Percentiles rank a stretch among this genome's conserved stretches.
Conservation (phyloP, 495 filamentous ascomycete genomes). For the Pseudomonodictys pantanalensis region DNA sequence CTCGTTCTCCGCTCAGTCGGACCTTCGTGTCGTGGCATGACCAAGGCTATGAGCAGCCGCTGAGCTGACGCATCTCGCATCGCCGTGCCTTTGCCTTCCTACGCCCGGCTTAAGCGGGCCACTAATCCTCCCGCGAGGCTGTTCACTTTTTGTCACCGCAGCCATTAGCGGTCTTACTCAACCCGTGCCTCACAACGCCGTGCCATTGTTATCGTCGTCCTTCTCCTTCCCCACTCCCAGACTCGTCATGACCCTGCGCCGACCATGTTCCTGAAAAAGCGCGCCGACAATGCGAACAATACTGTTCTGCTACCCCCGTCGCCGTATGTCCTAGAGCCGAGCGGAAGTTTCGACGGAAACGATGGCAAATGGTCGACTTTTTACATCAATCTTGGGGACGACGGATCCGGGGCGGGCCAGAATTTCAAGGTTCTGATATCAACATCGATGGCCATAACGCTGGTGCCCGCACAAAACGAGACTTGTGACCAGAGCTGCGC, state of each 20-base stretch:
- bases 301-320: neutral
- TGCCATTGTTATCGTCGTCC: constrained; percentile 1
- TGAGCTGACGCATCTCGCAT: constrained; percentile 19
- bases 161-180: constrained; percentile 15
- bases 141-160: neutral
- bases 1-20: constrained; percentile 4
- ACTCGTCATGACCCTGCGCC: constrained; percentile 6
- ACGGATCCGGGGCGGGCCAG: neutral
- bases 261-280: constrained; percentile 21
- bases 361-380: constrained; percentile 37
- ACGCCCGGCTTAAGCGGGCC: neutral
- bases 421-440: constrained; percentile 27
- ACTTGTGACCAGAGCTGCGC: constrained; percentile 29
- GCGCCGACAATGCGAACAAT: constrained; percentile 16
- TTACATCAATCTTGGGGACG: constrained; percentile 28
- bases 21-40: constrained; percentile 15
- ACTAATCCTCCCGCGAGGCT: constrained; percentile 12
- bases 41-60: constrained; percentile 1
- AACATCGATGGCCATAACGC: constrained; percentile 8
- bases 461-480: constrained; percentile 9
- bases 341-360: constrained; percentile 29
- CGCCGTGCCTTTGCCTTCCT: neutral
- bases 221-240: neutral
- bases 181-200: neutral
- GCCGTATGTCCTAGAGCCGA: constrained; percentile 13